A percentile compares a stretch with the other conserved stretches of the same genome.
phyloP scores from a whole-genome alignment of 2,329 filamentous ascomycete genomes.

The Mycosphaerelloides madeirae region DNA sequence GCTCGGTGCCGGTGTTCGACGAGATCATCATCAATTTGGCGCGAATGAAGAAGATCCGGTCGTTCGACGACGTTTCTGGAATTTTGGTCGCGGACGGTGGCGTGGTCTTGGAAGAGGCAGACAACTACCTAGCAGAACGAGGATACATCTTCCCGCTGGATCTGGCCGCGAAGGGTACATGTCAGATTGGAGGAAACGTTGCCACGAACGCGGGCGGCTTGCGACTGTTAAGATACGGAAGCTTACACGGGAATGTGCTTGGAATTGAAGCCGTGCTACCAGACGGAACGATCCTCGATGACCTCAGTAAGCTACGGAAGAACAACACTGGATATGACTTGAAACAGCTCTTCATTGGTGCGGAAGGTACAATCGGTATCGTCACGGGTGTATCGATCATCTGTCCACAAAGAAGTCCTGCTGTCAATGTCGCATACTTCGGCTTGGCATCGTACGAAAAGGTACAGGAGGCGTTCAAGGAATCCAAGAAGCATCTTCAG shows the following conservation, averaged over 20 bases:
- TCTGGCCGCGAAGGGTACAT: conserved; percentile 95
- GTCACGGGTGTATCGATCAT: conserved; percentile 86
- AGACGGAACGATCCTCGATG: conserved; percentile 86
- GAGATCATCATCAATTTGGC: conserved; percentile 91
- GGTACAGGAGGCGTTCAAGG: conserved; percentile 76
- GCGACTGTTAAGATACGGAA: conserved; percentile 84
- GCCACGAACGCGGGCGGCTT: conserved; percentile 93
- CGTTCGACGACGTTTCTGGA: conserved; percentile 89
- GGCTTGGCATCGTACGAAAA: conserved; percentile 87
- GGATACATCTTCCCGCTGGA: conserved; percentile 92
- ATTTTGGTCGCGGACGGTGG: conserved; percentile 87
- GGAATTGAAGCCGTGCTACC: conserved; percentile 91
- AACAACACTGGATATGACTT: conserved; percentile 99
- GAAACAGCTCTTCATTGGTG: conserved; percentile 94
- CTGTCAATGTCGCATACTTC: conserved; percentile 92
- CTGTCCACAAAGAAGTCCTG: conserved; percentile 80
- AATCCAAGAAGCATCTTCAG: conserved; percentile 82
- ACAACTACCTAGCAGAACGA: conserved; percentile 76
- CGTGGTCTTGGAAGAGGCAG: conserved; percentile 81
- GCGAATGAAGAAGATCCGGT: conserved; percentile 85
- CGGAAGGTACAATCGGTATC: conserved; percentile 90
- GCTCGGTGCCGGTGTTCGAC: conserved; percentile 94
- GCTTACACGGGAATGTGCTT: conserved; percentile 85
- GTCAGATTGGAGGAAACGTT: conserved; percentile 93
- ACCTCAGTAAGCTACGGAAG: conserved; percentile 83